Base-by-base conservation (phyloP, 495 filamentous ascomycete species). In the Xeromyces bisporus region DNA sequence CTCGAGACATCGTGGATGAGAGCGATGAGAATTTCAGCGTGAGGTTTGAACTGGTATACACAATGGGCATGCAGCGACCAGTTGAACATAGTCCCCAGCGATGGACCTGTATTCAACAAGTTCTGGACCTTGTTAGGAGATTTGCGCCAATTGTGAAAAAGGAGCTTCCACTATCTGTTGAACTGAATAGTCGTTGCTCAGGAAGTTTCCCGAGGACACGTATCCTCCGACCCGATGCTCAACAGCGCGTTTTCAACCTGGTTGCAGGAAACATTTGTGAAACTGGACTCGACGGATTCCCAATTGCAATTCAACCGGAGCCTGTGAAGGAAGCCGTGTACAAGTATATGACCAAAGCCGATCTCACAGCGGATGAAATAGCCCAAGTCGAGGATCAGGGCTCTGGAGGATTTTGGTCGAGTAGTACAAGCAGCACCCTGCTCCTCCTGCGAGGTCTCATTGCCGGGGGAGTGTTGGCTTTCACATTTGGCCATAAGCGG, bases 31-130 rank as follows among this genome's bases (percentile, higher is more conserved):
- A 67, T 18, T 56, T 77, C 5, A 67, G 60, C 32, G 61, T 65
- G 3, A 64, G 60, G 29, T 68, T 66, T 7, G 69, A 78, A 37
- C 41, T 80, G 0, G 66, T 81, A 7, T 84, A 83, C 38, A 74
- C 74, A 0, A 67, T 74, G 32, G 76, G 78, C 3, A 31, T 41
- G 0, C 71, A 74, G 31, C 34, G 45, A 6, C 33, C 60, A 0
- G 56, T 73, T 3, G 74, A 80, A 14, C 52, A 65, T 3, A 64
- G 63, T 37, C 73, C 73, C 0, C 43, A 61, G 6, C 54, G 76
- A 23, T 84, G 78, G 78, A 41, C n/a, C n/a, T n/a, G n/a, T n/a
- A n/a, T n/a, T n/a, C n/a, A n/a, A n/a, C n/a, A n/a, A n/a, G n/a
- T n/a, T n/a, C n/a, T n/a, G n/a, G n/a, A n/a, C n/a, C n/a, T n/a